Evolutionary conservation across 148 eudicot species (phyloP), one percentile per base, ranked within the genome.

Genomic region (Amaranthus cruentus): DNA sequence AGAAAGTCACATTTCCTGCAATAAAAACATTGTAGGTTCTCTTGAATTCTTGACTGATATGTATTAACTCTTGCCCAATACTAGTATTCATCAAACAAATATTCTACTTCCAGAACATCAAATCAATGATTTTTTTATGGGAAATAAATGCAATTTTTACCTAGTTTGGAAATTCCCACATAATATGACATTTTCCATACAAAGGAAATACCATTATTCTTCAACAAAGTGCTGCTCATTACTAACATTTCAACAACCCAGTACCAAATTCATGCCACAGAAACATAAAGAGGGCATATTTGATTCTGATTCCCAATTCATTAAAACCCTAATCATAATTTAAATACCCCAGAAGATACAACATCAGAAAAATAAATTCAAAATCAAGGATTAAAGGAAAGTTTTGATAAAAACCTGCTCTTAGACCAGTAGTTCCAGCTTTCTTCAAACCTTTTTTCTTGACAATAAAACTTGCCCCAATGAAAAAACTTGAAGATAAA

Each of bases 391-490:
- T 21, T 42, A 5, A 70, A 28, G 6, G 8, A n/a, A 53, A 38
- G 13, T 68, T 18, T 2, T 3, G 46, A 44, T 9, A 0, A 6
- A 60, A 68, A 79, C 83, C 83, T 76, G 83, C 83, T 62, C 80
- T 72, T 68, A 72, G 51, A 62, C 83, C 83, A 73, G 59, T 54
- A 55, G 83, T 10, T 2, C 77, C 83, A 67, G 83, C 83, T 58
- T 63, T 81, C 46, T 81, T 81, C 52, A 81, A 71, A 28, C 83
- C 83, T 47, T 81, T 81, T 66, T 81, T 81, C 75, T 81, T 81
- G 42, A 81, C 74, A 69, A 81, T 81, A 53, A 81, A 81, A 57
- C 83, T 81, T 47, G 83, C 80, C 65, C 83, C 83, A 68, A 81
- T 81, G 56, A 81, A 81, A 47, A 76, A 73, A 68, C 83, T 81